These are phyloP conservation scores for Rhodotorula babjevae DNA, from an alignment of 768 basidiomycete species.

Conservation along the genomic window DNA sequence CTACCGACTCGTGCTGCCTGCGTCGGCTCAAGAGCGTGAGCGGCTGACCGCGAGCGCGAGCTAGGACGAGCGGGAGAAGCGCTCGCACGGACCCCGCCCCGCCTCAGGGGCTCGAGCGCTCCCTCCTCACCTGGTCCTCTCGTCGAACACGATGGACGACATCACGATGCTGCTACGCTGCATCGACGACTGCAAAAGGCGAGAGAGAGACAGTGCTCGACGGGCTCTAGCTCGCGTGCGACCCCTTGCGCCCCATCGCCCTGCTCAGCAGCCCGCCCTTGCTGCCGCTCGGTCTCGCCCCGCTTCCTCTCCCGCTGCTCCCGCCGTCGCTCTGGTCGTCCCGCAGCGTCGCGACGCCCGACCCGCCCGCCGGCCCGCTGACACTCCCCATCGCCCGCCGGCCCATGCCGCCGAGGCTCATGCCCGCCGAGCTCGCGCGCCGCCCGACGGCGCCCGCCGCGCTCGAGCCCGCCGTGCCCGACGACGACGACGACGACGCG, in stretches of 20 bases:
- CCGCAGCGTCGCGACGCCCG: not conserved
- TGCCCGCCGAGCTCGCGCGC: constrained; percentile 14
- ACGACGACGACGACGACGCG: not conserved
- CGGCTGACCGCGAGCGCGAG: too few species aligned
- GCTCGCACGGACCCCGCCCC: too few species aligned
- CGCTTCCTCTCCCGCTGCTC: not conserved
- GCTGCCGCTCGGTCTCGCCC: not conserved
- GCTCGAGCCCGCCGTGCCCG: not conserved
- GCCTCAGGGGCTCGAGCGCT: too few species aligned
- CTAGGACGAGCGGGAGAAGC: too few species aligned
- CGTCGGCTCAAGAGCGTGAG: too few species aligned
- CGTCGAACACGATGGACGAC: too few species aligned
- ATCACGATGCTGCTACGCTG: too few species aligned
- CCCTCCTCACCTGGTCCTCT: too few species aligned
- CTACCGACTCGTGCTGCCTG: too few species aligned
- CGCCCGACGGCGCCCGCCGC: not conserved
- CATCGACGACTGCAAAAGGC: too few species aligned
- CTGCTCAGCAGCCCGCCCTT: constrained; percentile 6
- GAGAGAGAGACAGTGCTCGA: too few species aligned
- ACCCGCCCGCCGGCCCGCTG: not conserved
- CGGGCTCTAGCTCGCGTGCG: constrained; percentile 3
- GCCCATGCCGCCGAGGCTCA: not conserved
- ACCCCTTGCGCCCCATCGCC: constrained; percentile 26
- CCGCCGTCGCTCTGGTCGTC: constrained; percentile 1
- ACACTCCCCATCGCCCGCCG: not conserved